phyloP scores from a whole-genome alignment of 1,139 yeast genomes.

The Geotrichum australiense region DNA sequence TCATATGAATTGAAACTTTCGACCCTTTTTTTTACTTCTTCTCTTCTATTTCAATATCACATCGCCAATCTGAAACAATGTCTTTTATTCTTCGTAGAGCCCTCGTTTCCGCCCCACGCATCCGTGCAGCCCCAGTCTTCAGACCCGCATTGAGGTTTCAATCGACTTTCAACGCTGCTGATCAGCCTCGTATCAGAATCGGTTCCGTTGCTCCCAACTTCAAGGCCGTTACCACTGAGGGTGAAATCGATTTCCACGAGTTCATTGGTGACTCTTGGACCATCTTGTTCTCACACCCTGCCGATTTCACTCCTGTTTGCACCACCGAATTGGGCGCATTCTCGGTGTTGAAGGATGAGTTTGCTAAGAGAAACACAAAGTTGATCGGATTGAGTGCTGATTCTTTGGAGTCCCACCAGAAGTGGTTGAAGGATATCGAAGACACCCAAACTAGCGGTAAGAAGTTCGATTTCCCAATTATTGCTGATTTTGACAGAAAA shows the following conservation, averaged over 20 bases:
- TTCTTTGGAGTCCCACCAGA: constrained; percentile 64
- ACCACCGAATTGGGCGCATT: constrained; percentile 93
- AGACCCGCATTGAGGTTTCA: constrained; percentile 17
- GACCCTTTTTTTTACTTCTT: neutral
- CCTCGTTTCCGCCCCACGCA: constrained; percentile 11
- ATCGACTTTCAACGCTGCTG: constrained; percentile 22
- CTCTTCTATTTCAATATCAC: neutral
- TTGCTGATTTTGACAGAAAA: constrained; percentile 75
- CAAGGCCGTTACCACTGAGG: constrained; percentile 68
- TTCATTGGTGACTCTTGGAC: constrained; percentile 79
- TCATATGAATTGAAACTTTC: neutral
- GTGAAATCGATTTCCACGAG: constrained; percentile 73
- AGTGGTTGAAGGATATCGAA: constrained; percentile 84
- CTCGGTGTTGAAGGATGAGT: constrained; percentile 76
- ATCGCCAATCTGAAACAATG: constrained; percentile 5
- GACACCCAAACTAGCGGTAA: constrained; percentile 60
- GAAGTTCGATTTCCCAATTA: constrained; percentile 74
- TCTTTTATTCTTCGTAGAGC: constrained; percentile 16
- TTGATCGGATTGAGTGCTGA: constrained; percentile 82
- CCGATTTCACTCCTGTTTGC: constrained; percentile 92
- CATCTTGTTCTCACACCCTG: constrained; percentile 85
- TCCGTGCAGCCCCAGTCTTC: constrained; percentile 12
- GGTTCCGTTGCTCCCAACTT: constrained; percentile 77
- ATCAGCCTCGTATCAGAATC: constrained; percentile 47
- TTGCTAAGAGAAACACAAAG: constrained; percentile 71